Base-by-base conservation (phyloP, 2,329 filamentous ascomycete genomes). In the Exophiala alcalophila region DNA sequence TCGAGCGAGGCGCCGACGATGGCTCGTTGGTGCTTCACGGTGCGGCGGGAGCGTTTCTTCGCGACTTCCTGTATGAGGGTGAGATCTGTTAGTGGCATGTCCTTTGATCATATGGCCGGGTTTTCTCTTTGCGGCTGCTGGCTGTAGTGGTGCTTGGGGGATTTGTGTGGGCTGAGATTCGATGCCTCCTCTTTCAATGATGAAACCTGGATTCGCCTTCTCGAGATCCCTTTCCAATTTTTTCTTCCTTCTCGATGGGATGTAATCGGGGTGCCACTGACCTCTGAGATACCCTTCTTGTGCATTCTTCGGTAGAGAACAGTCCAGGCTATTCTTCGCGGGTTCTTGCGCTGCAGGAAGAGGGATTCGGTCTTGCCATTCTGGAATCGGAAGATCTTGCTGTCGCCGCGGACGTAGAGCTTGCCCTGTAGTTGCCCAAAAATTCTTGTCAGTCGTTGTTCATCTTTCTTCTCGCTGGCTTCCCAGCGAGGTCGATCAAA, bases 261-360 rank as follows among this genome's bases (percentile, higher is more conserved):
- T 19, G 8, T 23, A 20, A 16, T 23, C 24, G 35, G 20, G 25
- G 26, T 31, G 14, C 27, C 31, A 71, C 85, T 77, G 84, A 97
- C 92, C 90, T 98, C 92, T 81, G 91, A 94, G 77, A 97, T 94
- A 84, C 92, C 92, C 89, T 98, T 98, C 81, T 90, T 92, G 85
- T 96, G 91, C 78, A 94, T 87, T 76, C 91, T 86, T 73, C 92
- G 84, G 87, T 87, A 98, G 58, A 98, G 86, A 65, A 90, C 84
- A 61, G 92, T 98, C 92, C 92, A 98, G 62, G 91, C 84, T 74
- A 98, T 97, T 72, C 91, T 89, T 74, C 92, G 91, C 71, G 92
- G 92, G 84, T 98, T 98, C 88, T 98, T 98, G 81, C 92, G 91
- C 83, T 98, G 92, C 64, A 97, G 87, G 84, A 98, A 98, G 61